phyloP scores from a whole-genome alignment of 179 eudicot genomes.

The Drosera spatulata region DNA sequence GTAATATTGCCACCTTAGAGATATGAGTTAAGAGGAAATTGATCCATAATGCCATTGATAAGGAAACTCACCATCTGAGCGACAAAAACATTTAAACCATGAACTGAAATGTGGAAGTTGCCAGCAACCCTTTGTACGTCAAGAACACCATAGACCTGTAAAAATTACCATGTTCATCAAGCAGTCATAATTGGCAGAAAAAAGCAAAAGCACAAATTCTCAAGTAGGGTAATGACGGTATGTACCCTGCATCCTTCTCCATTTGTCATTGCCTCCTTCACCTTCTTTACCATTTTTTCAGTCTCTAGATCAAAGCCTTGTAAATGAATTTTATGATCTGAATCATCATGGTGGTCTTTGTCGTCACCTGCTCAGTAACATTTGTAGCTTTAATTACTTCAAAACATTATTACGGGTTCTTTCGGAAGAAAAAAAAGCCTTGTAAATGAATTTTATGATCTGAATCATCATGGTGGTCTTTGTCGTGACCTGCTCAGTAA shows the following conservation, averaged over 20 bases:
- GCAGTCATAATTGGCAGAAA: background rate
- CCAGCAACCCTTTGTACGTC: constrained; percentile 99
- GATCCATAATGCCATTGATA: no score
- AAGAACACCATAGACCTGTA: constrained; percentile 81
- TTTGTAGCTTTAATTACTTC: background rate
- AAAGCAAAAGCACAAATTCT: no score
- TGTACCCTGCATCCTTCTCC: constrained; percentile 96
- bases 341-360: constrained; percentile 44
- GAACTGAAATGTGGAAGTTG: constrained; percentile 95
- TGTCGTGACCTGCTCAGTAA: constrained; percentile 42
- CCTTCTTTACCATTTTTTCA: constrained; percentile 67
- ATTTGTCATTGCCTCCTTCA: constrained; percentile 66
- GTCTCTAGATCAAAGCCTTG: constrained; percentile 77
- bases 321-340: constrained; percentile 37
- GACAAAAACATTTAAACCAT: constrained; percentile 88
- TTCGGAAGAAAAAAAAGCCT: constrained; percentile 16
- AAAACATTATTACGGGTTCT: no score
- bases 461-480: constrained; percentile 41
- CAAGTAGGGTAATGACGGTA: constrained; percentile 1
- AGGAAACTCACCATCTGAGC: constrained; percentile 76
- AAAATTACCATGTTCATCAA: constrained; percentile 9
- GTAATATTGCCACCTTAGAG: no score
- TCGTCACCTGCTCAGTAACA: constrained; percentile 38
- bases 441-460: constrained; percentile 45
- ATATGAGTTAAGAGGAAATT: no score